Conservation (phyloP, 441 rosid genomes). For the Erodium texanum region DNA sequence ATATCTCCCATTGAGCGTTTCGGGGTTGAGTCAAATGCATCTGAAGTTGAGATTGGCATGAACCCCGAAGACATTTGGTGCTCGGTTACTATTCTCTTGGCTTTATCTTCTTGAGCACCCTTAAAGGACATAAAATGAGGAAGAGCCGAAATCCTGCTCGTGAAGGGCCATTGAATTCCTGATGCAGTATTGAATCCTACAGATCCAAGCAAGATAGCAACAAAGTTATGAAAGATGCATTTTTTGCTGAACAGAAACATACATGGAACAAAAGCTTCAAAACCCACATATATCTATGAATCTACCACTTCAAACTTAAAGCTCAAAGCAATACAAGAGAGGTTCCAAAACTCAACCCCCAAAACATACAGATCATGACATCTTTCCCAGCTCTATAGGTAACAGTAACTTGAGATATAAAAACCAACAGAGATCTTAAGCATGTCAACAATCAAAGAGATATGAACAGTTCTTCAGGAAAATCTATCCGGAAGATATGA, state of each 20-base stretch:
- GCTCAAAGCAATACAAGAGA: not conserved
- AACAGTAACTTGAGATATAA: not conserved
- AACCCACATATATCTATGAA: not conserved
- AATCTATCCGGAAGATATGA: no score
- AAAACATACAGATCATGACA: no score
- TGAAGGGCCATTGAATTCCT: conserved; percentile 35
- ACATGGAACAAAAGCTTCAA: not conserved
- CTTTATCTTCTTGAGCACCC: conserved; percentile 37
- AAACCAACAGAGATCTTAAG: not conserved
- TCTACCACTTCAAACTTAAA: no score
- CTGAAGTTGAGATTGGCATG: conserved; percentile 23
- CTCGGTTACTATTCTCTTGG: conserved; percentile 26
- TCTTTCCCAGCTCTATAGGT: no score
- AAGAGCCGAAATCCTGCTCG: conserved; percentile 33
- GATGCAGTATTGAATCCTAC: conserved; percentile 34
- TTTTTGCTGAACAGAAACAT: not conserved
- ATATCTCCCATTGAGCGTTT: conserved; percentile 21
- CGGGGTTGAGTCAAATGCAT: conserved; percentile 19
- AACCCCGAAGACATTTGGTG: conserved; percentile 25
- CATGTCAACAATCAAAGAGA: not conserved
- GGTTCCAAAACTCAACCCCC: not conserved
- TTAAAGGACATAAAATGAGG: conserved; percentile 34
- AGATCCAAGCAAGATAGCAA: conserved; percentile 3
- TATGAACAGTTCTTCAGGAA: not conserved
- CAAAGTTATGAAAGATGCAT: not conserved